A percentile compares a stretch with the other conserved stretches of the same genome.
Evolutionary conservation across 139 green algal genomes (phyloP).

Genomic region (Trebouxia sp.): DNA sequence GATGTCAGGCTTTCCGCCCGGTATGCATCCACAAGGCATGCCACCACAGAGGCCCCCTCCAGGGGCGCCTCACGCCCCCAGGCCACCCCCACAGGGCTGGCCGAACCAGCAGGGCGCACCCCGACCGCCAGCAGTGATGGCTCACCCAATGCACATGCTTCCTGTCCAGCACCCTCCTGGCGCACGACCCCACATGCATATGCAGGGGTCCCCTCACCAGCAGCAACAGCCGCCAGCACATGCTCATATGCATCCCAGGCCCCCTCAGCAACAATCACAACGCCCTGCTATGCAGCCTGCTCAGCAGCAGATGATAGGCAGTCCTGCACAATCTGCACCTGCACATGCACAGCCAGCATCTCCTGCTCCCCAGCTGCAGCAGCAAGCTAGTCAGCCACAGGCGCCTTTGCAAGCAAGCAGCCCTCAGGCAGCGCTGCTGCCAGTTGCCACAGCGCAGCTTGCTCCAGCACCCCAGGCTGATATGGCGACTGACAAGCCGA

Average conservation of each 20-base stretch:
- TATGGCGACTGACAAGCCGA: not conserved
- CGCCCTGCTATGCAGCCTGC: too few relatives aligned
- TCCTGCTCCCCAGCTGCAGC: not conserved
- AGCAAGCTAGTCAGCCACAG: not conserved
- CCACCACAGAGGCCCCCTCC: not conserved
- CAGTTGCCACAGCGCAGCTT: too few relatives aligned
- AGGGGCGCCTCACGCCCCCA: constrained; percentile 13
- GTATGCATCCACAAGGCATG: not conserved
- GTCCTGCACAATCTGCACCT: too few relatives aligned
- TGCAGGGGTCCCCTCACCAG: too few relatives aligned
- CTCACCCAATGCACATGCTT: too few relatives aligned
- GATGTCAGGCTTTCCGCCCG: not conserved
- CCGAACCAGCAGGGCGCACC: not conserved
- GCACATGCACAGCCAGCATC: not conserved
- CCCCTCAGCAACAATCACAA: too few relatives aligned
- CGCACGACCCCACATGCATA: not conserved
- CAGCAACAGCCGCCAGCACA: too few relatives aligned
- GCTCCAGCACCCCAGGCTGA: not conserved
- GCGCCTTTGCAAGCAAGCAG: too few relatives aligned
- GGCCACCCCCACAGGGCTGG: not conserved
- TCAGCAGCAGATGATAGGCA: too few relatives aligned
- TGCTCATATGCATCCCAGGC: too few relatives aligned
- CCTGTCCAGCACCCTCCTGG: not conserved
- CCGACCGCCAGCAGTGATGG: not conserved
- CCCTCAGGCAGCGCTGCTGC: too few relatives aligned